These are phyloP conservation scores for Trametes sp. DNA, from an alignment of 1,284 basidiomycete genomes.

Conservation along the genomic window DNA sequence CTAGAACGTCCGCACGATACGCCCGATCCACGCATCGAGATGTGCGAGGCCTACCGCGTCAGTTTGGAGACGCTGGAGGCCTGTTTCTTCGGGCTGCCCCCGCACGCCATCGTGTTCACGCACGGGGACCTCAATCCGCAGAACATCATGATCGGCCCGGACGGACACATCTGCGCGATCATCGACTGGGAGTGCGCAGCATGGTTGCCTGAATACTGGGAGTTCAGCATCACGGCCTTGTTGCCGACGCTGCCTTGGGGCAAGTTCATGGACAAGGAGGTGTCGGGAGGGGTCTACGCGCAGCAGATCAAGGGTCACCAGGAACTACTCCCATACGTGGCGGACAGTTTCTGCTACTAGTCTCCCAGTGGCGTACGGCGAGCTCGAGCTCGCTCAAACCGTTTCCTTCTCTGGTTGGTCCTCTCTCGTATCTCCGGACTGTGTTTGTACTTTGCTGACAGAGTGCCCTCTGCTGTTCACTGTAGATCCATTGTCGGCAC, in stretches of 20 bases:
- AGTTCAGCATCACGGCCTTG: constrained; percentile 10
- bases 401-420: too few species aligned
- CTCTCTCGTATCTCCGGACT: too few species aligned
- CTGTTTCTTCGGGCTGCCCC: constrained; percentile 10
- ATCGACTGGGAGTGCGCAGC: constrained; percentile 18
- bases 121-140: too few species aligned
- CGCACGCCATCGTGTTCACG: constrained; percentile 26
- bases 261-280: constrained; percentile 1
- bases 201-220: constrained; percentile 22
- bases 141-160: constrained; percentile 18
- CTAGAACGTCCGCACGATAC: too few species aligned
- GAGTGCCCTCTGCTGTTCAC: too few species aligned
- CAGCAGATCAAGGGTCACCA: background rate
- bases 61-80: background rate
- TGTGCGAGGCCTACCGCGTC: too few species aligned
- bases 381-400: too few species aligned
- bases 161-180: constrained; percentile 17
- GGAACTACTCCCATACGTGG: background rate
- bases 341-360: background rate
- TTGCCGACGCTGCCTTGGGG: background rate
- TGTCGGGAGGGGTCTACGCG: background rate
- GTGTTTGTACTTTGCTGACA: too few species aligned
- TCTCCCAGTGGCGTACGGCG: too few species aligned
- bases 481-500: too few species aligned
- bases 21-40: too few species aligned